These are phyloP conservation scores for Ceratocystis albifundus DNA, from an alignment of 2,329 filamentous ascomycete species.

Conservation along the genomic window DNA sequence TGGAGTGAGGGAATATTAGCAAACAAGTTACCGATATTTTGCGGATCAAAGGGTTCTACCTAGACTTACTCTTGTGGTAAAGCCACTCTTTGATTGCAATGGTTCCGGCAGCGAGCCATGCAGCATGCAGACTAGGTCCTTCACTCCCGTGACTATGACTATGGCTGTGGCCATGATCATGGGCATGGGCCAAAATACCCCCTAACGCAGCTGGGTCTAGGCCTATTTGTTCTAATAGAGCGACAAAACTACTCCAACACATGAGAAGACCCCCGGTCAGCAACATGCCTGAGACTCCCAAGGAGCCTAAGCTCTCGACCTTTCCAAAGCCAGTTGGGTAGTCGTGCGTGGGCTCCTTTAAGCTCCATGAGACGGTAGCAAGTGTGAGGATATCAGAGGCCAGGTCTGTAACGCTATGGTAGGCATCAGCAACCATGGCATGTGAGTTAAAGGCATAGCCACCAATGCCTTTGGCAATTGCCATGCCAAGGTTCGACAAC, in stretches of 20 bases:
- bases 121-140: slow-evolving; percentile 78
- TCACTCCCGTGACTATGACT: slow-evolving; percentile 40
- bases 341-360: slow-evolving; percentile 67
- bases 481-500: slow-evolving; percentile 86
- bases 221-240: slow-evolving; percentile 23
- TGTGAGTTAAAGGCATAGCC: slow-evolving; percentile 94
- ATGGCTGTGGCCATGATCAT: slow-evolving; percentile 53
- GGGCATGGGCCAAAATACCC: slow-evolving; percentile 51
- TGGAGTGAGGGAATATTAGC: slow-evolving; percentile 13
- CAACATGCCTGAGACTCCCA: slow-evolving; percentile 86
- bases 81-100: slow-evolving; percentile 94
- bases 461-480: slow-evolving; percentile 79
- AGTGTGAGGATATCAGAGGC: slow-evolving; percentile 91
- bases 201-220: slow-evolving; percentile 39
- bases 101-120: slow-evolving; percentile 83
- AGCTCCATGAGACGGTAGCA: slow-evolving; percentile 84
- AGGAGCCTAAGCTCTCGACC: slow-evolving; percentile 86
- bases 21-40: background rate
- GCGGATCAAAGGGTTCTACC: background rate
- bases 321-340: slow-evolving; percentile 94
- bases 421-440: slow-evolving; percentile 82
- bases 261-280: slow-evolving; percentile 85
- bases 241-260: slow-evolving; percentile 59
- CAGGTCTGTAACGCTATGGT: slow-evolving; percentile 89
- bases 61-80: slow-evolving; percentile 80